phyloP scores from a whole-genome alignment of 139 green algal species.

The Chlorella vulgaris region DNA sequence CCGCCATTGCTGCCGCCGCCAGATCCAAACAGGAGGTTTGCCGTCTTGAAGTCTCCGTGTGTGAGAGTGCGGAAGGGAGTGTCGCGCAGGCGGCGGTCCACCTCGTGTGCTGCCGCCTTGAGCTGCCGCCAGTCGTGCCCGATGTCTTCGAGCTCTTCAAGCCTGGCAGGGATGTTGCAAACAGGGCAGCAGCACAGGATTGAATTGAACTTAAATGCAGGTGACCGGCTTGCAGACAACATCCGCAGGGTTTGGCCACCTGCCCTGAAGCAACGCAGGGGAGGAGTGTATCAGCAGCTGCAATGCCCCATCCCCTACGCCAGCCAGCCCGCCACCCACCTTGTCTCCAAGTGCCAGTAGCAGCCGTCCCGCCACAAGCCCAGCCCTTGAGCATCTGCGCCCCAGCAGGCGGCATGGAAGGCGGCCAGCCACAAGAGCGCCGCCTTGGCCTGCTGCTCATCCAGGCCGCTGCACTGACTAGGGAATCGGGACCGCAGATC shows the following conservation, averaged over 20 bases:
- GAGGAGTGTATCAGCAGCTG: background rate
- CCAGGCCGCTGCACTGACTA: slow-evolving; percentile 5
- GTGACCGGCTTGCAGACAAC: background rate
- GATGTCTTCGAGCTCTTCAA: slow-evolving; percentile 52
- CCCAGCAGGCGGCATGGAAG: slow-evolving; percentile 54
- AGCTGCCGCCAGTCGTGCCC: slow-evolving; percentile 43
- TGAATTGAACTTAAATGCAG: background rate
- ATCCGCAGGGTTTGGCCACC: background rate
- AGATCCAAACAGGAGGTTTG: slow-evolving; percentile 67
- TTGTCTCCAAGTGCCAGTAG: slow-evolving; percentile 63
- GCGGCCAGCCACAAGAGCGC: slow-evolving; percentile 51
- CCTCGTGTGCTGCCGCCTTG: slow-evolving; percentile 32
- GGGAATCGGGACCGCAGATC: slow-evolving; percentile 31
- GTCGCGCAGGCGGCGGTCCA: slow-evolving; percentile 35
- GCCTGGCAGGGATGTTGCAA: slow-evolving; percentile 10
- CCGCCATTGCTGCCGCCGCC: background rate
- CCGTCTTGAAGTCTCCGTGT: slow-evolving; percentile 57
- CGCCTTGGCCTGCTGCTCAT: slow-evolving; percentile 30
- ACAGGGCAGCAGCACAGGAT: background rate
- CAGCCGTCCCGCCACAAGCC: slow-evolving; percentile 34
- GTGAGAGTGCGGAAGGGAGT: slow-evolving; percentile 20
- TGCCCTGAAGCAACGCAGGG: no score
- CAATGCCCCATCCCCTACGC: background rate
- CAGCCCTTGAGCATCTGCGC: slow-evolving; percentile 4
- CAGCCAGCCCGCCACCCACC: background rate